These are phyloP conservation scores for Puccinia novopanici DNA, from an alignment of 1,284 basidiomycete species.

Conservation along the genomic window DNA sequence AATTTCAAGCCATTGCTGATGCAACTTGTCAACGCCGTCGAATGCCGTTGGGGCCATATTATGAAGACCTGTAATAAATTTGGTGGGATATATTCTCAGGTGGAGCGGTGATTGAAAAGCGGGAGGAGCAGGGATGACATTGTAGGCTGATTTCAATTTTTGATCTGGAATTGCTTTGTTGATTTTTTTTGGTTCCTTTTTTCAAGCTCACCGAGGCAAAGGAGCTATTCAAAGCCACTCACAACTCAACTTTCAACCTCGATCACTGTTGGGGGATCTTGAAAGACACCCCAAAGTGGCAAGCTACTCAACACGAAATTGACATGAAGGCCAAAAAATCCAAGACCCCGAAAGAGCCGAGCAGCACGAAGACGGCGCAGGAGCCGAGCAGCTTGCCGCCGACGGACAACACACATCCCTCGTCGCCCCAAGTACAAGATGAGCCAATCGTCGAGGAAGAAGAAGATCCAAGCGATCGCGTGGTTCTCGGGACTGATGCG, in stretches of 20 bases:
- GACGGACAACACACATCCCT: neutral
- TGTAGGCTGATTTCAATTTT: too few species aligned
- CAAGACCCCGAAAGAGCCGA: neutral
- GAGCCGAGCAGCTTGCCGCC: neutral
- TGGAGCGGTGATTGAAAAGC: too few species aligned
- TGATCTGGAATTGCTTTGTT: too few species aligned
- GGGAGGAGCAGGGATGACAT: too few species aligned
- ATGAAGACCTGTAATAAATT: too few species aligned
- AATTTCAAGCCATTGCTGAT: neutral
- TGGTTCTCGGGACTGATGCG: neutral
- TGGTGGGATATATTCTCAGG: too few species aligned
- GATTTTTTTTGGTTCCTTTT: too few species aligned
- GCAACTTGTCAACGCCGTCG: neutral
- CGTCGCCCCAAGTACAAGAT: neutral
- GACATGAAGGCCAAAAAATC: neutral
- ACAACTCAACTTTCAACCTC: neutral
- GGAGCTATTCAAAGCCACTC: neutral
- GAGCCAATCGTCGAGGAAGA: neutral
- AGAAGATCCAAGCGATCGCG: neutral
- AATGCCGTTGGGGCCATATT: too few species aligned
- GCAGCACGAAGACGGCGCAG: neutral
- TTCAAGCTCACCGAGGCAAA: neutral
- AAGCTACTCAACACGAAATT: neutral
- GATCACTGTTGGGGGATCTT: constrained; percentile 6
- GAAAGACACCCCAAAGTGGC: constrained; percentile 16